Conservation (phyloP, 768 basidiomycete species). For the Tricholoma bakamatsutake region DNA sequence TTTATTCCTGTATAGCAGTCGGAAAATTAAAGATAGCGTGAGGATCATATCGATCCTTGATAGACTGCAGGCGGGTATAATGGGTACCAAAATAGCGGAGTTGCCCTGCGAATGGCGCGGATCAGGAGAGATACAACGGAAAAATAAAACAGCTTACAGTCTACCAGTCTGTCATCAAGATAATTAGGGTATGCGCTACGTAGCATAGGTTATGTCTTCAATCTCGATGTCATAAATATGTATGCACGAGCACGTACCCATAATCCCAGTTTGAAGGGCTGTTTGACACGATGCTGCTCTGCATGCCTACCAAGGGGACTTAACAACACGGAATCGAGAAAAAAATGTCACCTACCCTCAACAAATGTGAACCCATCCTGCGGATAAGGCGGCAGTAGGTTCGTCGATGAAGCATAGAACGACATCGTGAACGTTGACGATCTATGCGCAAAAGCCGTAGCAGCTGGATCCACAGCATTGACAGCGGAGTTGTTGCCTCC, state of each 20-base stretch:
- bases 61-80: not conserved
- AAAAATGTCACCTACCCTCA: not conserved
- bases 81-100: not conserved
- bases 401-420: conserved; percentile 38
- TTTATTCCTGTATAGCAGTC: too few species aligned
- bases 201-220: not conserved
- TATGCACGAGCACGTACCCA: not conserved
- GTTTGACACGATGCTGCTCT: not conserved
- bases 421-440: conserved; percentile 41
- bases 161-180: not conserved
- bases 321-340: too few species aligned
- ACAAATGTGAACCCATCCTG: not conserved
- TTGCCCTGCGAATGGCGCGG: not conserved
- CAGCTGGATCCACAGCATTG: too few species aligned
- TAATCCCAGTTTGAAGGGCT: not conserved
- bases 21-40: not conserved
- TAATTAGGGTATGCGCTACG: not conserved
- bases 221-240: not conserved
- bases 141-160: not conserved
- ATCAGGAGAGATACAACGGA: not conserved
- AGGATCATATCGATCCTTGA: not conserved
- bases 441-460: conserved; percentile 17
- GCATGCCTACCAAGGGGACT: not conserved
- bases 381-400: not conserved
- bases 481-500: conserved; percentile 23